Conservation (phyloP, 2,329 filamentous ascomycete species). For the Fusarium heterosporum region DNA sequence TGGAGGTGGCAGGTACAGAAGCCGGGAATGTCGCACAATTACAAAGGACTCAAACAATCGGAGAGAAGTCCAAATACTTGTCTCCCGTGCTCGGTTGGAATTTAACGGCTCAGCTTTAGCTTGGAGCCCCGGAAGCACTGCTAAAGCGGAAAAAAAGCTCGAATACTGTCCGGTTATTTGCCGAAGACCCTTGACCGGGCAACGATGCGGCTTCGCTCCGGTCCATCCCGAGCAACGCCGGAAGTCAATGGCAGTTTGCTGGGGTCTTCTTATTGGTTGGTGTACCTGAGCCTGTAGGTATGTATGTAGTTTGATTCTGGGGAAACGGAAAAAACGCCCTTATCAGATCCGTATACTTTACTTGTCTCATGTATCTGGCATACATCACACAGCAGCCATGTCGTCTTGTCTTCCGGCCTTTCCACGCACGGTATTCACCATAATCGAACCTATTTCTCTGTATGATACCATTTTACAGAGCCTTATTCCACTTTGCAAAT, state of each 20-base stretch:
- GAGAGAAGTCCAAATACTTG: slow-evolving; percentile 25
- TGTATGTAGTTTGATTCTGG: slow-evolving; percentile 18
- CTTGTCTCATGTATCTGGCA: slow-evolving; percentile 12
- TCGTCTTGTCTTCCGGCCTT: slow-evolving; percentile 71
- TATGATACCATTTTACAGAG: slow-evolving; percentile 54
- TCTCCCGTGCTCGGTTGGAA: slow-evolving; percentile 28
- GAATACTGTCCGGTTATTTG: slow-evolving; percentile 37
- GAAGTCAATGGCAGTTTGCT: background rate
- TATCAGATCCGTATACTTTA: slow-evolving; percentile 17
- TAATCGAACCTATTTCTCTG: slow-evolving; percentile 77
- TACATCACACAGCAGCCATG: slow-evolving; percentile 56
- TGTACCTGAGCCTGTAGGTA: background rate
- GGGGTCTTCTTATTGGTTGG: slow-evolving; percentile 9
- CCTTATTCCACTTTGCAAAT: background rate
- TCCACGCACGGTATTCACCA: slow-evolving; percentile 74
- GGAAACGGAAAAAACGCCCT: slow-evolving; percentile 8
- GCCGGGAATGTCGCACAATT: slow-evolving; percentile 14
- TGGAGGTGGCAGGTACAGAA: slow-evolving; percentile 1
- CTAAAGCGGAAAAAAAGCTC: slow-evolving; percentile 24
- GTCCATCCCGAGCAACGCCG: slow-evolving; percentile 24
- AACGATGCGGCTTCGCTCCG: slow-evolving; percentile 27
- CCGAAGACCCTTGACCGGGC: slow-evolving; percentile 23
- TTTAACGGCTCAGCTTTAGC: slow-evolving; percentile 33
- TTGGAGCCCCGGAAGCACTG: slow-evolving; percentile 10
- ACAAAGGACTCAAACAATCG: slow-evolving; percentile 9